Evolutionary conservation across 1,139 yeast species (phyloP), one percentile per base, ranked within the genome.

Genomic region (Keqinozyma sinolaborantium): DNA sequence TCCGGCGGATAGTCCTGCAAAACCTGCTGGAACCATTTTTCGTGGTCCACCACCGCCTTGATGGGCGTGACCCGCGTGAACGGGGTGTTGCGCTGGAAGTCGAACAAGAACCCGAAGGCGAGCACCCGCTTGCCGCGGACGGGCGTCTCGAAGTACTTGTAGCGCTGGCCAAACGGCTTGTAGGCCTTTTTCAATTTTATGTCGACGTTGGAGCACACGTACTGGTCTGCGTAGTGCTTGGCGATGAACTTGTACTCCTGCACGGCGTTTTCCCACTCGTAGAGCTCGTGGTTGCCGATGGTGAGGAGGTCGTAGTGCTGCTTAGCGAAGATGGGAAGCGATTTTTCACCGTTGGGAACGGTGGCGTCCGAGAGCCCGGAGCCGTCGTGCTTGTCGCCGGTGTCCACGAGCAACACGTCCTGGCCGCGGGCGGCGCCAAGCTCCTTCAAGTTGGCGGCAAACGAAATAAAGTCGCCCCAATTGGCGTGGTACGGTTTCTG

Each of bases 301-400:
- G 96, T 84, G 26, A 92, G 59, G 25, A 92, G 54, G 52, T 92
- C 97, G 47, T 82, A 85, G 38, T 83, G 81, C 36, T 75, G 76
- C 42, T 72, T 61, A 41, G 71, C 71, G 53, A 88, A 88, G 0
- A 87, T 68, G 1, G 73, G 70, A 23, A 79, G 73, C 1, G 92
- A 73, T 18, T 69, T 55, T 9, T 62, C 50, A 0, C 97, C 97
- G 47, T 81, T 81, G 2, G 90, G 86, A 3, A 30, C 41, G 0
- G 95, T 82, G 8, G 83, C 81, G 57, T 90, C 97, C 28, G 88
- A 73, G 14, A 82, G 58, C 1, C 97, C 98, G 51, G 87, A 88
- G 1, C 98, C 98, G 55, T 92, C 97, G 46, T 86, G 95, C 39
- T 87, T 78, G 57, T 92, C 98, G 6, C 98, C 98, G 2, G 94